Conservation (phyloP, 257 asterid species). For the Knoxia roxburghii region DNA sequence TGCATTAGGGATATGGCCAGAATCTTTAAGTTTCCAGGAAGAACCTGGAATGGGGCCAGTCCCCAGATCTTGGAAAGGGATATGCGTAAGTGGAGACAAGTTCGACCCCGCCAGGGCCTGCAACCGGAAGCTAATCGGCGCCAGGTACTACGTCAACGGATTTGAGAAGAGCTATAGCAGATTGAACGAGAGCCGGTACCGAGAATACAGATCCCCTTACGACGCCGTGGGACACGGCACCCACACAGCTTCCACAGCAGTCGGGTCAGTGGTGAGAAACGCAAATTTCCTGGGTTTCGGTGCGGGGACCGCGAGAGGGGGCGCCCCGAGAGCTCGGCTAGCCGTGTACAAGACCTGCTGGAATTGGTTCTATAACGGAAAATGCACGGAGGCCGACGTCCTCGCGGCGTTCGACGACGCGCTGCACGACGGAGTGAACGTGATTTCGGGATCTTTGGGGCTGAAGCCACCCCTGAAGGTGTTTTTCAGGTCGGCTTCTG, state of each 20-base stretch:
- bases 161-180: conserved; percentile 33
- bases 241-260: conserved; percentile 61
- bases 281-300: conserved; percentile 35
- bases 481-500: conserved; percentile 25
- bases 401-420: conserved; percentile 62
- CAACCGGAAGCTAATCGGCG: conserved; percentile 57
- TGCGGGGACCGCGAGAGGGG: conserved; percentile 49
- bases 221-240: conserved; percentile 62
- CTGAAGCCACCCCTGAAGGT: conserved; percentile 28
- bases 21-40: conserved; percentile 49
- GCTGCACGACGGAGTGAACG: conserved; percentile 49
- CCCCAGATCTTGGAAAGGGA: conserved; percentile 53
- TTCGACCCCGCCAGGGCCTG: conserved; percentile 39
- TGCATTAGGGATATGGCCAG: conserved; percentile 58
- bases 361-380: conserved; percentile 27
- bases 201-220: conserved; percentile 43
- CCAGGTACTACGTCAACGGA: conserved; percentile 41
- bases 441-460: conserved; percentile 50
- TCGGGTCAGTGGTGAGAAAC: conserved; percentile 30
- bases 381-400: conserved; percentile 49
- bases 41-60: conserved; percentile 40
- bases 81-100: conserved; percentile 38
- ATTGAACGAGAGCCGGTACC: conserved; percentile 14
- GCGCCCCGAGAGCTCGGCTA: conserved; percentile 60
- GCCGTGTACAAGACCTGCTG: conserved; percentile 73